Base-by-base conservation (phyloP, 805 yeast genomes). In the Dipodascus geniculatus region DNA sequence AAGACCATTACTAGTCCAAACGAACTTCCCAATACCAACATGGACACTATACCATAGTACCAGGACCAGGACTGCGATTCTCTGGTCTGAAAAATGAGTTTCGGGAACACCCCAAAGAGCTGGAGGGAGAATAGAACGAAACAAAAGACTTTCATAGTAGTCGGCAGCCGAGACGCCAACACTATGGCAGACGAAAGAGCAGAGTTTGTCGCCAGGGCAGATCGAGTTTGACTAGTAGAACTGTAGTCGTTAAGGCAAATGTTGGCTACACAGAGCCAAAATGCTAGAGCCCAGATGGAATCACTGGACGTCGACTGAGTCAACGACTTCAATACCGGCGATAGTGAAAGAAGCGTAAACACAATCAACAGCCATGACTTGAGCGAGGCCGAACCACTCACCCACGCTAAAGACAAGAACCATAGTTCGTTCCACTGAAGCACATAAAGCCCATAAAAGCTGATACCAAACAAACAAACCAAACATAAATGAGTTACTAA, bases 281-380 rank as follows among this genome's bases (percentile, higher is more conserved):
- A 81, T 4, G 95, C 80, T 2, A 93, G 68, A 0, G 96, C 89
- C 97, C 98, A 91, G 56, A 93, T 88, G 16, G 96, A 87, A 70
- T 93, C 98, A 0, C 93, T 84, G 0, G 96, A 81, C 0, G 96
- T 88, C 0, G 96, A 85, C 61, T 82, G 80, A 0, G 96, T 88
- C 48, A 93, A 74, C 0, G 96, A 88, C 60, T 87, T 85, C 51
- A 93, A 75, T 1, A 93, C 91, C 0, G 99, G 99, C 0, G 97
- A 85, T 48, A 91, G 72, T 0, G 93, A 82, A 47, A 88, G 71
- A 44, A 90, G 71, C 2, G 86, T 78, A 55, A 90, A 77, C 1
- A 83, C 74, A 11, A 90, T 82, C 23, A 93, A 69, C 2, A 80
- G 55, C 1, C 87, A 78, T 1, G 95, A 84, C 65, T 86, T 87